These are phyloP conservation scores for Podospora anserina DNA, from an alignment of 495 filamentous ascomycete species.

Conservation along the genomic window DNA sequence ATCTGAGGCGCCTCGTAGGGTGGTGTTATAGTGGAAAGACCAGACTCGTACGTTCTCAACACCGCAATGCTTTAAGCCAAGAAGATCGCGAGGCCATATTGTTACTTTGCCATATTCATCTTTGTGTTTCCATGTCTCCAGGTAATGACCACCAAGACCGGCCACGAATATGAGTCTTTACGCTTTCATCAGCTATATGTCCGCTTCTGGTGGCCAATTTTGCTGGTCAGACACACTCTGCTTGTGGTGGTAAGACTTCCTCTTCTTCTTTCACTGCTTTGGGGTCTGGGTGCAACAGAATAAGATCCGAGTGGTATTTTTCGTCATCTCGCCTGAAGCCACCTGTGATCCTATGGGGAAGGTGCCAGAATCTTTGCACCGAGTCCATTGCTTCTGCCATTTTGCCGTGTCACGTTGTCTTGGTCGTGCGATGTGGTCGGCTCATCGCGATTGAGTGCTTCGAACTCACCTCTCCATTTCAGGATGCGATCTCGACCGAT, in stretches of 20 bases:
- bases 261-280: not conserved
- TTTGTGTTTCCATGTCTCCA: slow-evolving; percentile 6
- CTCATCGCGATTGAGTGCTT: no score
- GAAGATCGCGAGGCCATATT: slow-evolving; percentile 16
- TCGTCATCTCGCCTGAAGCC: not conserved
- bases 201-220: no score
- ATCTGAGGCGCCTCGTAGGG: not conserved
- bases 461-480: no score
- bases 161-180: slow-evolving; percentile 9
- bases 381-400: no score
- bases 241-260: not conserved
- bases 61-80: not conserved
- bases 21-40: slow-evolving; percentile 16
- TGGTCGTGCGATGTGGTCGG: no score
- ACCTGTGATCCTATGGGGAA: not conserved
- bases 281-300: not conserved
- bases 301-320: not conserved
- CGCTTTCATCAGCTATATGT: no score
- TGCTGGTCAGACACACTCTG: not conserved
- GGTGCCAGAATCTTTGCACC: not conserved
- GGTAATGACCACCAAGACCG: slow-evolving; percentile 15
- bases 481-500: no score
- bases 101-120: slow-evolving; percentile 5
- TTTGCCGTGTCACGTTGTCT: no score
- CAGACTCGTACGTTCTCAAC: slow-evolving; percentile 7